Conservation (phyloP, 441 rosid species). For the Euphorbia schlechtendalii region DNA sequence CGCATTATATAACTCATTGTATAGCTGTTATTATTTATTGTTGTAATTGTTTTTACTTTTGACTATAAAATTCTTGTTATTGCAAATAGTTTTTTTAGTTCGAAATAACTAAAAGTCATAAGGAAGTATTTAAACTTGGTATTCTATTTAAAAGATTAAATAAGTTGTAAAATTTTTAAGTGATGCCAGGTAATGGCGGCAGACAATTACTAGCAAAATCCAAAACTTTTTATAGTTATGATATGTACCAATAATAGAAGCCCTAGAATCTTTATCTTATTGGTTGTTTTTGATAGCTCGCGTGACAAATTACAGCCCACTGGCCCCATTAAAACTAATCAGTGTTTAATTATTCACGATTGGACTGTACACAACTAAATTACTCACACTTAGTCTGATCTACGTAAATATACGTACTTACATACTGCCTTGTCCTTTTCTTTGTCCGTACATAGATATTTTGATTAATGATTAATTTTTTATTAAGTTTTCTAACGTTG, state of each 20-base stretch:
- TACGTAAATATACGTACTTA: neutral
- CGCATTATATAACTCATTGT: no score
- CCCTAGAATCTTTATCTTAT: neutral
- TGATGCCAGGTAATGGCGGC: conserved; percentile 23
- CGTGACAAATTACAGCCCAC: neutral
- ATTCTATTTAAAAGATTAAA: no score
- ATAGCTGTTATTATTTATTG: no score
- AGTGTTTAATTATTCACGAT: neutral
- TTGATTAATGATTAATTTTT: no score
- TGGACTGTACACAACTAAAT: neutral
- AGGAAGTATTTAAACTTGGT: no score
- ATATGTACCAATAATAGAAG: no score
- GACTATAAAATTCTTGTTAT: no score
- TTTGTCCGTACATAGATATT: conserved; percentile 9
- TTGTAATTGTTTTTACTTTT: no score
- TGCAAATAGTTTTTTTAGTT: no score
- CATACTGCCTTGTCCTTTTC: conserved; percentile 16
- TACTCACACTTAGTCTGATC: neutral
- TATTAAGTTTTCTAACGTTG: conserved; percentile 6
- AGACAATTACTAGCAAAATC: conserved; percentile 26
- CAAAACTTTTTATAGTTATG: no score
- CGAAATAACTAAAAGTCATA: no score
- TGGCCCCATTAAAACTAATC: neutral
- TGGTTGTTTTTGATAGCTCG: conserved; percentile 10
- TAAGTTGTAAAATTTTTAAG: no score